Percentiles rank a stretch among this genome's conserved stretches.
Evolutionary conservation across 2,329 filamentous ascomycete species (phyloP).

Genomic region (Lomentospora prolificans): DNA sequence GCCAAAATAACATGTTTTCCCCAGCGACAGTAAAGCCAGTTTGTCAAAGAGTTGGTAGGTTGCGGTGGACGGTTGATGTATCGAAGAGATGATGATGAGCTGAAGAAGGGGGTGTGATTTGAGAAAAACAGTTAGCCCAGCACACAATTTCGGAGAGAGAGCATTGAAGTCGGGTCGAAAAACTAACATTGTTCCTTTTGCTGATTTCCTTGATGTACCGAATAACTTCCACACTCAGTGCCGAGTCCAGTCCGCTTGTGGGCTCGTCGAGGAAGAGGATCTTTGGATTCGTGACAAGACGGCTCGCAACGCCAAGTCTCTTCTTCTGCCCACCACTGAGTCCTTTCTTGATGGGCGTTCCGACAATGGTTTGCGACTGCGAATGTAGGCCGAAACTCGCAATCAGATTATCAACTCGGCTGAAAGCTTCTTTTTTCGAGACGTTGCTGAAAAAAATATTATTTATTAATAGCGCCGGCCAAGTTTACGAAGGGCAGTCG

Average conservation of each 20-base stretch:
- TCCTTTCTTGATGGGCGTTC: constrained; percentile 74
- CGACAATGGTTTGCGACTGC: constrained; percentile 63
- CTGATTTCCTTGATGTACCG: constrained; percentile 60
- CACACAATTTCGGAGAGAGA: background rate
- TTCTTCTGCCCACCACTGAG: constrained; percentile 81
- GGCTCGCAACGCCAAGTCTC: constrained; percentile 67
- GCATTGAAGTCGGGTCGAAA: background rate
- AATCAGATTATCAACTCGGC: constrained; percentile 57
- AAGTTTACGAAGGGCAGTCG: background rate
- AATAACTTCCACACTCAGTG: constrained; percentile 66
- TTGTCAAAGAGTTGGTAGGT: constrained; percentile 78
- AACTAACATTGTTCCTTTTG: constrained; percentile 50
- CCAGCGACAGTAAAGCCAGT: constrained; percentile 61
- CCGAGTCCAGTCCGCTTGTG: constrained; percentile 74
- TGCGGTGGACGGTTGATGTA: constrained; percentile 74
- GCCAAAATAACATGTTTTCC: constrained; percentile 65
- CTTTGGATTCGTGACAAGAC: constrained; percentile 71
- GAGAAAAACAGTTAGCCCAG: background rate
- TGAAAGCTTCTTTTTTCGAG: constrained; percentile 43
- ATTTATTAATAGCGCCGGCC: background rate
- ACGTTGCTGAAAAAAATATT: constrained; percentile 19
- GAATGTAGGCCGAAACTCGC: constrained; percentile 61
- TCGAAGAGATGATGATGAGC: constrained; percentile 71
- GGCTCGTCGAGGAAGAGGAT: constrained; percentile 79
- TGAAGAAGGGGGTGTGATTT: constrained; percentile 18